Evolutionary conservation across 371 early-diverging fungal genomes (phyloP), one percentile per base, ranked within the genome.

Genomic region (Mortierella sp.): DNA sequence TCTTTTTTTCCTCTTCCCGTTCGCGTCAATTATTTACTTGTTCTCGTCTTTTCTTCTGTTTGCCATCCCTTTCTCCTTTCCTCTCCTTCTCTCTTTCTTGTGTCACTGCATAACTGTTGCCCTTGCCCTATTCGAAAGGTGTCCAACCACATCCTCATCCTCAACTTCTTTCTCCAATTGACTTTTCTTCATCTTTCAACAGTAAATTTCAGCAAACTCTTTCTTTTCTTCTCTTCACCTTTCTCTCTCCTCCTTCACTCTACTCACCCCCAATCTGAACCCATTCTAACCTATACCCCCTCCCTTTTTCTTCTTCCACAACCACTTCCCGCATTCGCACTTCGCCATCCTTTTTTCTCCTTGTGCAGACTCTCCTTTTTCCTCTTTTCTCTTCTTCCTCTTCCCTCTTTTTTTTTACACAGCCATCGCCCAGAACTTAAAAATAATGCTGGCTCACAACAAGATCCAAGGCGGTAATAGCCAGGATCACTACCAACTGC

Each of bases 401-500:
- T 50, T 48, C 73, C 37, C 11, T 54, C 31, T n/a, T 44, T 48
- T 64, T 5, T 37, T 34, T 67, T 40, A 67, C 67, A 67, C 67
- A 67, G 67, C 67, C 67, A 37, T 67, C 43, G 11, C 43, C 67
- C 10, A 67, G 34, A 67, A 67, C 67, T 67, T 67, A 67, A 67
- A 67, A 57, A 67, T 10, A 67, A 81, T 81, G 81, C 37, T 81
- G 34, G 81, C 77, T 34, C 76, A 76, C 69, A 81, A 80, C 76
- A 80, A 81, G 64, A 48, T 72, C 26, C 81, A 77, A 50, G 40
- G 34, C 67, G 40, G 43, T 61, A 54, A 50, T 31, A 53, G 57
- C 48, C 73, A 55, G 28, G 74, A 71, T 28, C 50, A 54, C 44
- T 73, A 74, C 6, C 28, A 46, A 37, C 46, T 46, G 26, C 40